Percentiles rank a stretch among this genome's conserved stretches.
Conservation (phyloP, 352 stramenopile species). For the Phytophthora colocasiae region DNA sequence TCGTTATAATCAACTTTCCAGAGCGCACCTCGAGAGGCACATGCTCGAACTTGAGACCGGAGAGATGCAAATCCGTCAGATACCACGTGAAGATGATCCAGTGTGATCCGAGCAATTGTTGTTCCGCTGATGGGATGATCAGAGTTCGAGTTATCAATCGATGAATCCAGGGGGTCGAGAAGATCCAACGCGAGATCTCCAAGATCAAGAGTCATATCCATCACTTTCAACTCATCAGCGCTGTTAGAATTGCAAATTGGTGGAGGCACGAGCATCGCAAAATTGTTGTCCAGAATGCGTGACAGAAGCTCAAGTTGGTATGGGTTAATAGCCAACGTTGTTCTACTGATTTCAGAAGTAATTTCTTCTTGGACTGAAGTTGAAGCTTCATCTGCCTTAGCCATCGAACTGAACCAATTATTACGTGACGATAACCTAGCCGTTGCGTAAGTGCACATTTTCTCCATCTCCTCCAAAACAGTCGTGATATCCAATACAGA, state of each 20-base stretch:
- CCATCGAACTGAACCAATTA: conserved; percentile 43
- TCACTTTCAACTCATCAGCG: conserved; percentile 54
- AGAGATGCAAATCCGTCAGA: conserved; percentile 58
- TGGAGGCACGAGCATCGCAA: conserved; percentile 33
- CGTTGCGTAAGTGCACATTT: conserved; percentile 49
- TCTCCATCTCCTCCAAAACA: conserved; percentile 62
- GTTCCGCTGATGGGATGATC: conserved; percentile 19
- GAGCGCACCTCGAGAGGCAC: conserved; percentile 45
- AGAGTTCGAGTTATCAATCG: conserved; percentile 4
- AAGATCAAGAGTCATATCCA: conserved; percentile 53
- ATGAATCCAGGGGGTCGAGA: conserved; percentile 28
- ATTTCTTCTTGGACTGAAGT: neutral
- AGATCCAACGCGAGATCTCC: conserved; percentile 54
- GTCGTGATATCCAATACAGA: conserved; percentile 52
- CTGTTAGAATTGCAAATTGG: neutral
- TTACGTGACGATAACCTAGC: conserved; percentile 41
- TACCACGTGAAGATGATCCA: conserved; percentile 48
- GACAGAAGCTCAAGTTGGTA: conserved; percentile 69
- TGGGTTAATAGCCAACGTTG: conserved; percentile 51
- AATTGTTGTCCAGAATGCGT: conserved; percentile 73
- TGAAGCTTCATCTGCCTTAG: neutral
- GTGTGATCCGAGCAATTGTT: conserved; percentile 47
- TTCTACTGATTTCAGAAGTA: neutral
- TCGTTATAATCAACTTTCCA: conserved; percentile 58
- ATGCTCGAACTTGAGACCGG: conserved; percentile 57